Conservation (phyloP, 176 grass and related monocot species). For the Hordeum marinum region DNA sequence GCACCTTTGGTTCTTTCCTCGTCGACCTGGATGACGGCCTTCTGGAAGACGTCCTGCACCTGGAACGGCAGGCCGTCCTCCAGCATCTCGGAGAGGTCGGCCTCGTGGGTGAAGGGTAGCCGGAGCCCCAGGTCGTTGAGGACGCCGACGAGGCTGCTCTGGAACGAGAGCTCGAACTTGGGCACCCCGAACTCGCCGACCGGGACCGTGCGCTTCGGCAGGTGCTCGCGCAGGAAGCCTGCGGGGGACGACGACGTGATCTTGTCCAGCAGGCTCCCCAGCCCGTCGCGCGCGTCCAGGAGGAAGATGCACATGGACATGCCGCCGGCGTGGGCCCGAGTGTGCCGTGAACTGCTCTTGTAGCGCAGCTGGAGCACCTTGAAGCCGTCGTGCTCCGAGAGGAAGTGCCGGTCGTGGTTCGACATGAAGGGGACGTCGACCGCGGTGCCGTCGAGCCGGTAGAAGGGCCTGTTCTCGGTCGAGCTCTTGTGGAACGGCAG, state of each 20-base stretch:
- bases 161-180: neutral
- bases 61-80: neutral
- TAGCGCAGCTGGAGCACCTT: no score
- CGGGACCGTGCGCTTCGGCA: neutral
- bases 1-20: neutral
- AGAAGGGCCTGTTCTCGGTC: no score
- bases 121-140: neutral
- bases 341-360: no score
- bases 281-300: neutral
- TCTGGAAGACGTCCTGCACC: neutral
- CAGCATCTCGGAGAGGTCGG: neutral
- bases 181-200: neutral
- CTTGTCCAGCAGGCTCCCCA: neutral
- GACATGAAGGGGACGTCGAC: no score
- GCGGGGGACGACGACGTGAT: neutral
- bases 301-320: conserved; percentile 2
- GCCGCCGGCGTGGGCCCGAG: no score
- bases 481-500: no score
- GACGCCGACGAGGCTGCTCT: neutral
- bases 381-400: no score
- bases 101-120: neutral
- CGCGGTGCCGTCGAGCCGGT: no score
- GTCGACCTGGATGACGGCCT: neutral
- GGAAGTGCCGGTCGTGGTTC: no score
- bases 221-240: neutral